Evolutionary conservation across 768 basidiomycete genomes (phyloP).

Genomic region (Russula griseocarnosa): DNA sequence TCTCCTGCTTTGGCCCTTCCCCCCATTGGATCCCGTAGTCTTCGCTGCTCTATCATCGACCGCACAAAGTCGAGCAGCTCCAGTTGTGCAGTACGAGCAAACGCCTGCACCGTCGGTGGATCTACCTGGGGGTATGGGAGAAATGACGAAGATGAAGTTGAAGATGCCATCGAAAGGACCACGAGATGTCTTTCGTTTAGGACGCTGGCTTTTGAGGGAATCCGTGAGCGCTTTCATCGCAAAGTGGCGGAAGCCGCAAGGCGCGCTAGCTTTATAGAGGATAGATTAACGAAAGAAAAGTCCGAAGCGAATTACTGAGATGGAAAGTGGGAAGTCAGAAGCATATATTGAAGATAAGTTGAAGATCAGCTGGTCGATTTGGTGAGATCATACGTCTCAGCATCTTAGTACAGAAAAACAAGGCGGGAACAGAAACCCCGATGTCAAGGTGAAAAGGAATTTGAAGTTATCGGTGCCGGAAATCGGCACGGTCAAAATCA

Average conservation of each 20-base stretch:
- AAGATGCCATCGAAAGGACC: constrained; percentile 24
- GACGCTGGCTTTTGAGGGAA: constrained; percentile 25
- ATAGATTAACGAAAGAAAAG: constrained; percentile 18
- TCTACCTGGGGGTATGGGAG: constrained; percentile 21
- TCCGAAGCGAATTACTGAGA: constrained; percentile 25
- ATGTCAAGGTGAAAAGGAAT: constrained; percentile 14
- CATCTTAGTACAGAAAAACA: constrained; percentile 20
- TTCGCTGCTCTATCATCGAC: constrained; percentile 27
- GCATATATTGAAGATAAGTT: constrained; percentile 23
- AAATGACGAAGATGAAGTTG: constrained; percentile 16
- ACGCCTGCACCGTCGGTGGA: constrained; percentile 17
- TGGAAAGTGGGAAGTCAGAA: constrained; percentile 26
- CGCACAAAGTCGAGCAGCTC: constrained; percentile 26
- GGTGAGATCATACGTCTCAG: constrained; percentile 24
- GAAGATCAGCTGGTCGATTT: constrained; percentile 27
- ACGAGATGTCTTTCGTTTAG: constrained; percentile 5
- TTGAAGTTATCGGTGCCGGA: constrained; percentile 21
- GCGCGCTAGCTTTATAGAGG: constrained; percentile 27
- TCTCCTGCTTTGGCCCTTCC: constrained; percentile 22
- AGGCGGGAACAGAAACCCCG: constrained; percentile 13
- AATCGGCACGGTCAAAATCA: constrained; percentile 14
- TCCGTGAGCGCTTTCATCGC: constrained; percentile 18
- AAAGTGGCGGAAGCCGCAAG: constrained; percentile 22
- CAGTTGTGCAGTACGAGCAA: constrained; percentile 20
- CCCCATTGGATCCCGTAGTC: constrained; percentile 25